phyloP scores from a whole-genome alignment of 2,329 filamentous ascomycete species.

The Verticillium dahliae region DNA sequence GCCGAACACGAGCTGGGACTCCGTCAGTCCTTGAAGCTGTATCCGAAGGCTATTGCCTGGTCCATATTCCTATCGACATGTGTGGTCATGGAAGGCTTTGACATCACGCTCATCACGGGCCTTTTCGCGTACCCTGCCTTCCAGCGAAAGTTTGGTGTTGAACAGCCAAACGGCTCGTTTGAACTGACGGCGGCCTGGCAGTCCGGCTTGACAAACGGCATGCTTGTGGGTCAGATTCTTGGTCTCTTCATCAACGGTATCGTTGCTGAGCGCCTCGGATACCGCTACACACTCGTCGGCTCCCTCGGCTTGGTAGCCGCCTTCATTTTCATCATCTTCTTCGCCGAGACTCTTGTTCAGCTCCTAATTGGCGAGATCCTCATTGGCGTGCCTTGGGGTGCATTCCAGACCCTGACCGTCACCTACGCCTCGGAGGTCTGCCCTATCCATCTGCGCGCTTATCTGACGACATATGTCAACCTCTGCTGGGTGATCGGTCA shows the following conservation, averaged over 20 bases:
- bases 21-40: conserved; percentile 31
- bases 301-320: conserved; percentile 28
- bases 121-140: conserved; percentile 19
- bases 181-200: conserved; percentile 45
- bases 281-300: conserved; percentile 39
- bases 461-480: conserved; percentile 41
- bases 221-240: conserved; percentile 40
- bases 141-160: conserved; percentile 29
- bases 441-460: conserved; percentile 37
- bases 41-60: conserved; percentile 35
- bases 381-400: conserved; percentile 38
- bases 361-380: conserved; percentile 39
- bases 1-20: conserved; percentile 29
- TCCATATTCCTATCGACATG: conserved; percentile 33
- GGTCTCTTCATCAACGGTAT: conserved; percentile 43
- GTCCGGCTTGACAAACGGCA: conserved; percentile 40
- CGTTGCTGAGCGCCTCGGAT: conserved; percentile 38
- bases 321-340: conserved; percentile 44
- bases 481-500: conserved; percentile 45
- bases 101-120: conserved; percentile 9
- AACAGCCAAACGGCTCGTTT: conserved; percentile 28
- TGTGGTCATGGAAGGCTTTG: conserved; percentile 30
- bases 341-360: conserved; percentile 30
- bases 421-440: conserved; percentile 43
- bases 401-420: conserved; percentile 38